Conservation (phyloP, 2,329 filamentous ascomycete genomes). For the Triangularia verruculosa region DNA sequence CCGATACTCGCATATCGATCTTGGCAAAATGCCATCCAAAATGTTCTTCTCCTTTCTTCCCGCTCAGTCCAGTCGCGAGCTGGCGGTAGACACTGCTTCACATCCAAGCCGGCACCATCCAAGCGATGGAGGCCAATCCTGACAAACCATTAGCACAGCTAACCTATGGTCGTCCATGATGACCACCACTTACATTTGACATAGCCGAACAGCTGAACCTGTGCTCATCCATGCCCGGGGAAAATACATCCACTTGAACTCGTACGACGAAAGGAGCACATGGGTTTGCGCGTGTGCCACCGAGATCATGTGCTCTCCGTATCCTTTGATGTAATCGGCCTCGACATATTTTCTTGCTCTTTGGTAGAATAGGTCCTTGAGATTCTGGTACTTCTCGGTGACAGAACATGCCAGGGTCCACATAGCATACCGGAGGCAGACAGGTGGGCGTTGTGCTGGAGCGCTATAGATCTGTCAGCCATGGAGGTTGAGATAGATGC, state of each 20-base stretch:
- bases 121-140: slow-evolving; percentile 91
- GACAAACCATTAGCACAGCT: slow-evolving; percentile 31
- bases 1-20: slow-evolving; percentile 94
- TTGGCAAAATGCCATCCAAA: slow-evolving; percentile 90
- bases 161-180: background rate
- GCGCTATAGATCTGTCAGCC: slow-evolving; percentile 44
- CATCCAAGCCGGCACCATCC: slow-evolving; percentile 78
- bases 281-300: slow-evolving; percentile 85
- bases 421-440: slow-evolving; percentile 89
- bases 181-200: slow-evolving; percentile 65
- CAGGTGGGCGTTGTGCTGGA: slow-evolving; percentile 80
- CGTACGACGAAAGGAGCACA: slow-evolving; percentile 74
- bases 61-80: slow-evolving; percentile 91
- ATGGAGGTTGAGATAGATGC: background rate
- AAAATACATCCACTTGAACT: slow-evolving; percentile 98
- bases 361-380: slow-evolving; percentile 88
- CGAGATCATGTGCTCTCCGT: slow-evolving; percentile 84
- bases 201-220: slow-evolving; percentile 74
- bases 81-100: slow-evolving; percentile 85
- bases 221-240: slow-evolving; percentile 93
- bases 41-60: slow-evolving; percentile 86
- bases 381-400: slow-evolving; percentile 72
- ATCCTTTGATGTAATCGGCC: slow-evolving; percentile 84
- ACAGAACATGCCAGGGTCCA: slow-evolving; percentile 91
- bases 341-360: slow-evolving; percentile 88